A percentile compares a stretch with the other conserved stretches of the same genome.
Evolutionary conservation across 495 filamentous ascomycete species (phyloP).

Genomic region (Xylaria acuta): DNA sequence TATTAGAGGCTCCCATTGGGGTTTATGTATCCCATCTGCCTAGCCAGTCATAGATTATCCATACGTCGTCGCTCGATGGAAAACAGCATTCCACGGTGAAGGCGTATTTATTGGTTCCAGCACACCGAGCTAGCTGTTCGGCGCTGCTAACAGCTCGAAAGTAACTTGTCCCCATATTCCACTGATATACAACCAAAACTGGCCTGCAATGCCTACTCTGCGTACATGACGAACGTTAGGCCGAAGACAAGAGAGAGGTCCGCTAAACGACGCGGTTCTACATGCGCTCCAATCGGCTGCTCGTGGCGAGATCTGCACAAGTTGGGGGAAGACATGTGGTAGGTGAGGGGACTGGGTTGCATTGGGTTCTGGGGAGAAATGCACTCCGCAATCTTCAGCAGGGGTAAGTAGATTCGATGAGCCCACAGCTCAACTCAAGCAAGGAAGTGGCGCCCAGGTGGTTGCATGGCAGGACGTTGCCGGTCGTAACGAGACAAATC

Average conservation of each 20-base stretch:
- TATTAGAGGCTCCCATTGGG: not conserved
- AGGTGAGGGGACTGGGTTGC: not conserved
- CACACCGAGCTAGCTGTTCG: not conserved
- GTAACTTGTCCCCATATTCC: not conserved
- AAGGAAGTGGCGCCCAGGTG: not conserved
- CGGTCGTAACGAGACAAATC: not conserved
- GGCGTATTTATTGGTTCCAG: not conserved
- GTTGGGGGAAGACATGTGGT: not conserved
- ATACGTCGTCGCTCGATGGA: not conserved
- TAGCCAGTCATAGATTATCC: not conserved
- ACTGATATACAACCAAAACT: not conserved
- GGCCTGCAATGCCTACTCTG: not conserved
- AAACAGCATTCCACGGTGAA: not conserved
- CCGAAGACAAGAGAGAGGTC: conserved; percentile 8
- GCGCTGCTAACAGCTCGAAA: not conserved
- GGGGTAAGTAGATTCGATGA: not conserved
- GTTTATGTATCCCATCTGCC: conserved; percentile 10
- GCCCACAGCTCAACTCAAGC: not conserved
- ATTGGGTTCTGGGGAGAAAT: not conserved
- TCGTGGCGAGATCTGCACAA: not conserved
- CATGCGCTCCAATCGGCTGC: conserved; percentile 19
- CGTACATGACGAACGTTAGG: not conserved
- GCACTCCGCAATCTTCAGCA: conserved; percentile 11
- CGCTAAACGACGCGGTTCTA: not conserved
- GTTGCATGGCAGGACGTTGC: not conserved